Evolutionary conservation across 768 basidiomycete species (phyloP), one percentile per base, ranked within the genome.

Genomic region (Lactarius sp.): DNA sequence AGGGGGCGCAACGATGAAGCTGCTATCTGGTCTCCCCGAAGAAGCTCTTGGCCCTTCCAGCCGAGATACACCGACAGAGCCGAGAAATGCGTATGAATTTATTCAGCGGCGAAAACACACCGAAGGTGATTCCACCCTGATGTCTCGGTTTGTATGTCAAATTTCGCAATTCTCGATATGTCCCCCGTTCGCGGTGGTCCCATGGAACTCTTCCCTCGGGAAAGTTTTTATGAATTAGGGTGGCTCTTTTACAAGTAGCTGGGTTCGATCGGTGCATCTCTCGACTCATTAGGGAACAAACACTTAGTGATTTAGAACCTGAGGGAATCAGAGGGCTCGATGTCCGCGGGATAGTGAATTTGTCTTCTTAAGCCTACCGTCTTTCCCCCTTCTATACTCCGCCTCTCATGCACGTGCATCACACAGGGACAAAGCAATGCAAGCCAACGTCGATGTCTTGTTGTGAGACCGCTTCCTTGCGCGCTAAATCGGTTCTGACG

Each of bases 401-500:
- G 6, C 6, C 13, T 27, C 31, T 52, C 52, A 42, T 59, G 22
- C 34, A 59, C 44, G n/a, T 57, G 27, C 49, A 13, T 53, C 55
- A 22, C 47, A 14, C 64, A 95, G 94, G 51, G 79, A 90, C 39
- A 77, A 88, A 69, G 79, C 86, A 56, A 93, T 99, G 93, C 93
- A 95, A 64, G 87, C 98, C 70, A 96, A 95, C 70, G 79, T 86
- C 3, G 97, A 98, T 72, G 88, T 95, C 3, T 78, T 97, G 51
- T 81, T 82, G 93, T 92, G 65, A 62, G 82, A 68, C 49, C 33
- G 20, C 9, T 9, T 20, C 2, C 55, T 51, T 36, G 46, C 22
- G 10, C 42, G 59, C 52, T 53, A 57, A 10, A 37, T 39, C 14
- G 44, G 62, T 52, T 50, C 47, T 47, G 37, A 64, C 68, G 49